A percentile compares a stretch with the other conserved stretches of the same genome.
Conservation (phyloP, 2,329 filamentous ascomycete genomes). For the Stachybotrys chlorohalonatus region DNA sequence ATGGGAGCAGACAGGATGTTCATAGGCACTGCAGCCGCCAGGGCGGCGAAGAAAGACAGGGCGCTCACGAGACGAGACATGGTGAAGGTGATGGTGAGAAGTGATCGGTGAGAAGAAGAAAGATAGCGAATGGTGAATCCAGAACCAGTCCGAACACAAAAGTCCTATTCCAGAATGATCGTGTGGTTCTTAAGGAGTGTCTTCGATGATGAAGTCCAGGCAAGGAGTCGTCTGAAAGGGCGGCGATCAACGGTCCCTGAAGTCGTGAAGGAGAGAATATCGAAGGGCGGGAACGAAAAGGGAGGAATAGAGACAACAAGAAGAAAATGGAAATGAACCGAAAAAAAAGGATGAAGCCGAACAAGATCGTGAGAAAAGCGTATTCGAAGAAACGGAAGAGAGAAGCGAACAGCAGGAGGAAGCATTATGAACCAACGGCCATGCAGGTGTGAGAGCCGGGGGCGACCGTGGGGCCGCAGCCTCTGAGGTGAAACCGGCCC, state of each 20-base stretch:
- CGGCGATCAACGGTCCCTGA: constrained; percentile 1
- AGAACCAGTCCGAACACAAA: not conserved
- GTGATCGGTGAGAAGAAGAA: not conserved
- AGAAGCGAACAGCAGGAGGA: not conserved
- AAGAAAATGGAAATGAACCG: not conserved
- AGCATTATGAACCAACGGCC: not conserved
- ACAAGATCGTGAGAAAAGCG: not conserved
- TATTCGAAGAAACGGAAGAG: not conserved
- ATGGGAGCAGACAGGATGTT: constrained; percentile 7
- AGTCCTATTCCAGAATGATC: not conserved
- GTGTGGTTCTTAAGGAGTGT: not conserved
- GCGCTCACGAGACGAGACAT: constrained; percentile 17
- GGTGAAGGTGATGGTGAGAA: constrained; percentile 7
- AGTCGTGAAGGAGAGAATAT: not conserved
- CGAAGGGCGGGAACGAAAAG: not conserved
- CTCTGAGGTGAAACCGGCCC: not conserved
- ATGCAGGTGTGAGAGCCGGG: not conserved
- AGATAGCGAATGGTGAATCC: not conserved
- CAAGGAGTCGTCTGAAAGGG: not conserved
- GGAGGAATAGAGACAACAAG: constrained; percentile 1
- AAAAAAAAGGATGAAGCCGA: not conserved
- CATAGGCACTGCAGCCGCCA: constrained; percentile 16
- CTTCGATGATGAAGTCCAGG: not conserved
- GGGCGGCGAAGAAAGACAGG: constrained; percentile 14
- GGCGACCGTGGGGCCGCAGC: not conserved